phyloP scores from a whole-genome alignment of 805 yeast genomes.

The Saturnispora serradocipensis region DNA sequence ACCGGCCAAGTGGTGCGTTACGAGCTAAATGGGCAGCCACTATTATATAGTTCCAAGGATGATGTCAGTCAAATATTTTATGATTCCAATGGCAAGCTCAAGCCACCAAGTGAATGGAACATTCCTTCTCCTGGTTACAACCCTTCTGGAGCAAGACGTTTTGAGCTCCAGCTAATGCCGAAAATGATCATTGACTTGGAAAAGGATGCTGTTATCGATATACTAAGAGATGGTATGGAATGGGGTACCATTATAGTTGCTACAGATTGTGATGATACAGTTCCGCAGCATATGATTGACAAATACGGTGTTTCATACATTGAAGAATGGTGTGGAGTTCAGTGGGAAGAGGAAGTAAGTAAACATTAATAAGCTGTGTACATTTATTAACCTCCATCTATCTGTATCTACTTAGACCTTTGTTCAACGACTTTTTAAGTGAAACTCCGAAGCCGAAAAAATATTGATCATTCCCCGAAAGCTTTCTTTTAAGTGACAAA shows the following conservation, averaged over 20 bases:
- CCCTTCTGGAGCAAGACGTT: slow-evolving; percentile 50
- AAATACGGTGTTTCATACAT: slow-evolving; percentile 16
- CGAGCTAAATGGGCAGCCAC: slow-evolving; percentile 69
- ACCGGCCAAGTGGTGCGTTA: slow-evolving; percentile 84
- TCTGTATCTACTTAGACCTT: too few relatives aligned
- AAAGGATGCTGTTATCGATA: slow-evolving; percentile 29
- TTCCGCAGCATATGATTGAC: slow-evolving; percentile 13
- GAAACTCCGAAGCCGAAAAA: background rate
- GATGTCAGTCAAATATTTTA: slow-evolving; percentile 38
- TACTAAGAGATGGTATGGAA: slow-evolving; percentile 72
- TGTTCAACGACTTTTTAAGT: background rate
- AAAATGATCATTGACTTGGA: slow-evolving; percentile 81
- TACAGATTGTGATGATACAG: slow-evolving; percentile 31
- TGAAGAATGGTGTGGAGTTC: slow-evolving; percentile 24
- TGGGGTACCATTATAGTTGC: slow-evolving; percentile 93
- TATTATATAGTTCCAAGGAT: slow-evolving; percentile 61
- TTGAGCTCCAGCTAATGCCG: slow-evolving; percentile 93
- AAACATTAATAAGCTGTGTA: background rate
- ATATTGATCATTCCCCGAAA: background rate
- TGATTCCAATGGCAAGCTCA: slow-evolving; percentile 18
- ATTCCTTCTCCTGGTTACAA: slow-evolving; percentile 56
- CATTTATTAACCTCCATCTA: background rate
- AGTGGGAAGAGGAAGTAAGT: slow-evolving; percentile 19
- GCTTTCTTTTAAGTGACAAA: background rate
- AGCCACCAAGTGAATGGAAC: slow-evolving; percentile 15